Evolutionary conservation across 2,329 filamentous ascomycete species (phyloP), one percentile per base, ranked within the genome.

Genomic region (Clarireedia homoeocarpa): DNA sequence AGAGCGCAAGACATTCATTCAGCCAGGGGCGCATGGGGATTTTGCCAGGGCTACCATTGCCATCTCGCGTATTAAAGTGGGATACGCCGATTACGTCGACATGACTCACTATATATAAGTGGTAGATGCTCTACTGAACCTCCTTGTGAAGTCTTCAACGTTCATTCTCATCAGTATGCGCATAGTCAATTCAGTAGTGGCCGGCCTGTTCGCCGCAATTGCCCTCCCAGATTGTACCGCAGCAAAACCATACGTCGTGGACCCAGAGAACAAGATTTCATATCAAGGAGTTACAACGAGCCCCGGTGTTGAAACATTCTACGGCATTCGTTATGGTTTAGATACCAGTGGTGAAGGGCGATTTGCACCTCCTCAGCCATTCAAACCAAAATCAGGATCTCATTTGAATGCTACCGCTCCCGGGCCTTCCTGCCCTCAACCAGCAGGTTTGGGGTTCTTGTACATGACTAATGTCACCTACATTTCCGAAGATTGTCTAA

Each of bases 401-500:
- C 63, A 63, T 5, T 63, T 76, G 53, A 63, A 73, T 58, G 75
- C 73, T 1, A 72, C 69, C 6, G 66, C 69, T 1, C 69, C 71
- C 36, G 75, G 75, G 0, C 69, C 71, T 3, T 71, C 74, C 1
- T 79, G 76, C 56, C 76, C 75, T 2, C 76, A 78, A 62, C 56
- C 62, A 5, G 55, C 73, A 0, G 71, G 68, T 4, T 58, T 55
- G 3, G 68, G 63, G 4, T 70, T 70, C 5, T 59, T 72, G 5
- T 66, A 68, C 0, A 61, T 73, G 26, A 69, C 65, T 2, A 71
- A 72, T 26, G 68, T 74, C 10, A 74, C 71, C 4, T 58, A 69
- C 3, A 62, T 73, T 34, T 74, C 71, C 1, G 84, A 88, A 65
- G 82, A 87, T 66, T 87, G 84, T 62, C 69, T 87, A 49, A 83